A percentile compares a stretch with the other conserved stretches of the same genome.
These are phyloP conservation scores for Aspergillus bombycis DNA, from an alignment of 2,329 filamentous ascomycete species.

Conservation along the genomic window DNA sequence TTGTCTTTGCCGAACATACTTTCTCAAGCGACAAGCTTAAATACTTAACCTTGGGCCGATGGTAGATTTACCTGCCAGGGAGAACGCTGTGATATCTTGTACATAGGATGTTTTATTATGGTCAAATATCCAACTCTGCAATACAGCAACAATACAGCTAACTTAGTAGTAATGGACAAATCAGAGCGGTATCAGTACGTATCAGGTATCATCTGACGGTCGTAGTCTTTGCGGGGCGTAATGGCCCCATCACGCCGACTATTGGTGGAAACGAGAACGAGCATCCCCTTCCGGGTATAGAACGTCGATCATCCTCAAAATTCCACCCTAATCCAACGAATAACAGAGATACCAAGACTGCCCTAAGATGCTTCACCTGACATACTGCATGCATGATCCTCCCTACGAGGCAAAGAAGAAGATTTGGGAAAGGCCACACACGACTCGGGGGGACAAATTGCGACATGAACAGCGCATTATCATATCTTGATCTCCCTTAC, in stretches of 20 bases:
- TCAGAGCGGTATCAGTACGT: conserved; percentile 2
- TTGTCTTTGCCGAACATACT: too few relatives aligned
- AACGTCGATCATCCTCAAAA: conserved; percentile 15
- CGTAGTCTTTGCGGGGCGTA: conserved; percentile 15
- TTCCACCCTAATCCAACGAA: conserved; percentile 11
- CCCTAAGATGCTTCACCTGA: conserved; percentile 7
- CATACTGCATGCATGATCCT: conserved; percentile 4
- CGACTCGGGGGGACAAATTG: background rate
- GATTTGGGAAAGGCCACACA: background rate
- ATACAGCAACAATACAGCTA: background rate
- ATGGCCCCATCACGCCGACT: background rate
- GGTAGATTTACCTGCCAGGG: background rate
- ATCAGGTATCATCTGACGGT: conserved; percentile 23
- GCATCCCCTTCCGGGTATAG: conserved; percentile 10
- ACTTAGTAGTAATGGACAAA: background rate
- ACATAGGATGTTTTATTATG: background rate
- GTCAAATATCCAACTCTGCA: background rate
- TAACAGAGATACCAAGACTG: background rate
- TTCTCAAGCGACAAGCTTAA: background rate
- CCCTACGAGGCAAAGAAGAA: background rate
- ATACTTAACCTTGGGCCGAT: background rate
- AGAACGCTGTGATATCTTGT: too few relatives aligned
- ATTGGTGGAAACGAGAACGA: conserved; percentile 8
- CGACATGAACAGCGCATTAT: background rate
- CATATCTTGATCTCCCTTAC: background rate